Conservation (phyloP, 2,329 filamentous ascomycete species). For the Ophiostoma piceae region DNA sequence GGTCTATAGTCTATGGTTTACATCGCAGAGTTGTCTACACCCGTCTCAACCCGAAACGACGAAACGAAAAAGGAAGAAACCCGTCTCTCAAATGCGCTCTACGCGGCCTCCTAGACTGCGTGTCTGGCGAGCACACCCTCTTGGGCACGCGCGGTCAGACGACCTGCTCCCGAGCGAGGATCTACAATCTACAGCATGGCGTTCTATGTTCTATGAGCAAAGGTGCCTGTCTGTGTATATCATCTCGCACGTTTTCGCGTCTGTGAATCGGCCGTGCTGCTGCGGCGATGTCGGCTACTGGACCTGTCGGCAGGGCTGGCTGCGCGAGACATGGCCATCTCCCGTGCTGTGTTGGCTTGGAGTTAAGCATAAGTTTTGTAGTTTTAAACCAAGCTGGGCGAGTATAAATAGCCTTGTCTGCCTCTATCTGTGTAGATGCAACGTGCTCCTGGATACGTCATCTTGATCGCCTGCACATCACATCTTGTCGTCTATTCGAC, state of each 20-base stretch:
- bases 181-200: background rate
- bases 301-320: conserved; percentile 8
- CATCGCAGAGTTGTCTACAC: background rate
- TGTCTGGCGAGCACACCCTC: conserved; percentile 22
- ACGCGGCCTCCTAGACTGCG: conserved; percentile 13
- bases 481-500: background rate
- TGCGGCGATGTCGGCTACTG: background rate
- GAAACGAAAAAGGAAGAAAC: background rate
- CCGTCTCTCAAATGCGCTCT: background rate
- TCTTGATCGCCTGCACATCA: conserved; percentile 4
- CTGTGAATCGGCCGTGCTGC: background rate
- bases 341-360: background rate
- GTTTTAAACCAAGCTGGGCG: background rate
- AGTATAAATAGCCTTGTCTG: conserved; percentile 3
- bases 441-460: background rate
- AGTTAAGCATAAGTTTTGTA: background rate
- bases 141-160: conserved; percentile 14
- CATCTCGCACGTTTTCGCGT: background rate
- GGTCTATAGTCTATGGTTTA: too few species aligned
- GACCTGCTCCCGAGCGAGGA: conserved; percentile 11
- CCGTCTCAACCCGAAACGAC: background rate
- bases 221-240: background rate
- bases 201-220: background rate
- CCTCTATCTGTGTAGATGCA: background rate
- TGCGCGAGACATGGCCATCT: conserved; percentile 3